Evolutionary conservation across 2,329 filamentous ascomycete genomes (phyloP), one percentile per base, ranked within the genome.

Genomic region (Fusarium incarnatum): DNA sequence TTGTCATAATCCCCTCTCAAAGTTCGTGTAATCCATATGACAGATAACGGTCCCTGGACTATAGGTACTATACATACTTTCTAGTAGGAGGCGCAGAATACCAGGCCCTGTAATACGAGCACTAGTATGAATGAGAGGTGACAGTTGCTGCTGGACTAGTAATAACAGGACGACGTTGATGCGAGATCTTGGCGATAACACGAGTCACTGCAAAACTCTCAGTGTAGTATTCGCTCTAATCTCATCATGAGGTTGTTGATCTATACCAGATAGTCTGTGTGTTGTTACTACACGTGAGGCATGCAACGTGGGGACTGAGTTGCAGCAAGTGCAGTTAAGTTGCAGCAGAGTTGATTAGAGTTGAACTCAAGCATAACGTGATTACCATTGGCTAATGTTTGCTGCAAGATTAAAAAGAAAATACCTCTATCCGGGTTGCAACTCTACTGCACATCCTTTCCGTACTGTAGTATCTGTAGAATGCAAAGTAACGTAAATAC

Each of bases 141-240:
- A 37, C 10, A 37, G 28, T 30, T 30, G 27, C 27, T 28, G 34
- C 34, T 37, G 34, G 34, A 37, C 34, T 37, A 34, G 10, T n/a
- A 37, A 37, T n/a, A 37, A 37, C 18, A 37, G 34, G 16, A 18
- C 32, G 32, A 37, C 32, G 32, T 37, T 37, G 34, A 37, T n/a
- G 49, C 12, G 22, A 45, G 27, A 46, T 54, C 54, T 45, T 41
- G 49, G 41, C 23, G 30, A 34, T 34, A 42, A 55, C 44, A 25
- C 57, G 49, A 60, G 61, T 45, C 22, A 30, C 40, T 47, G 23
- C 23, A 23, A 42, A 67, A 67, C 57, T 63, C 45, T 58, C 28
- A 49, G 45, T 20, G 64, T 62, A 61, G 61, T 66, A 66, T 66
- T 61, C 46, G 42, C 41, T 30, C 34, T 30, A 44, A 52, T 52